Conservation (phyloP, 1,284 basidiomycete species). For the Phellopilus nigrolimitatus region DNA sequence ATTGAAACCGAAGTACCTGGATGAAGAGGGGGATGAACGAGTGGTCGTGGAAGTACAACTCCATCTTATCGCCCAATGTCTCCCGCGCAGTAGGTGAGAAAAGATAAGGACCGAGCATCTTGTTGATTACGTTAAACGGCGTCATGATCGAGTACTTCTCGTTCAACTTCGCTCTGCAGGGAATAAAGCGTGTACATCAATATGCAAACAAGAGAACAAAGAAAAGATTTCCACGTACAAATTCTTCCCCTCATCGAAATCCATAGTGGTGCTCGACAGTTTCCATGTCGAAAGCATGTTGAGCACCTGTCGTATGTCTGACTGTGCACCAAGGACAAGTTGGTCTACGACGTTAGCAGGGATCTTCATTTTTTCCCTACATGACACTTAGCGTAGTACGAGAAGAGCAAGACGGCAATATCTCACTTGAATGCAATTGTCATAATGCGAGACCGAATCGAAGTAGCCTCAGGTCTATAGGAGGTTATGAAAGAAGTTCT, state of each 20-base stretch:
- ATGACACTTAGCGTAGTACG: constrained; percentile 3
- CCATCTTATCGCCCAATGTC: constrained; percentile 88
- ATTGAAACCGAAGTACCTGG: no score
- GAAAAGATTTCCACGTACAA: constrained; percentile 51
- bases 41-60: constrained; percentile 95
- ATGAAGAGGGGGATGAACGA: constrained; percentile 93
- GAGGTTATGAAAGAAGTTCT: constrained; percentile 15
- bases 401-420: not conserved
- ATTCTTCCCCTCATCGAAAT: constrained; percentile 86
- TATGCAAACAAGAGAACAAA: constrained; percentile 1
- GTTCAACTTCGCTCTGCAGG: constrained; percentile 74
- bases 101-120: constrained; percentile 85
- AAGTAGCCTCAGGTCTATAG: constrained; percentile 65
- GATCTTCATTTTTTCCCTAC: constrained; percentile 88
- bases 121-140: constrained; percentile 84
- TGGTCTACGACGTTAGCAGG: constrained; percentile 90
- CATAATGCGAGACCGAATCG: constrained; percentile 82
- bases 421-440: constrained; percentile 84
- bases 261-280: constrained; percentile 70
- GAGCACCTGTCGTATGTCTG: constrained; percentile 93
- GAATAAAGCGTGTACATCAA: constrained; percentile 2
- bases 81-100: constrained; percentile 81
- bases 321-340: constrained; percentile 83
- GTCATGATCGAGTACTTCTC: constrained; percentile 91
- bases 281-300: constrained; percentile 99